Base-by-base conservation (phyloP, 495 filamentous ascomycete genomes). In the Penicillium ucsense region DNA sequence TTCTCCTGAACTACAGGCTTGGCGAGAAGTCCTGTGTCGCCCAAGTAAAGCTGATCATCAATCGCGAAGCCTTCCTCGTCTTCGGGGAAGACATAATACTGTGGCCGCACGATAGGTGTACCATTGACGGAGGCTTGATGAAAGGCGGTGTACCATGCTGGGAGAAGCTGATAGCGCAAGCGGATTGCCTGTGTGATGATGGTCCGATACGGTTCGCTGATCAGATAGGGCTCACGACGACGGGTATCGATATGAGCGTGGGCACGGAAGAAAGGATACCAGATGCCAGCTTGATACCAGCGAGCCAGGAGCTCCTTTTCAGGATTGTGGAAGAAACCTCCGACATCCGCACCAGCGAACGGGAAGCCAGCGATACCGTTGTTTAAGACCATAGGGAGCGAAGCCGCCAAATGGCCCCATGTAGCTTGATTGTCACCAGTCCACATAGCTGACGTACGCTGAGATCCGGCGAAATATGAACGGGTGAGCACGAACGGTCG, bases 231-330 rank as follows among this genome's bases (percentile, higher is more conserved):
- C 72, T 98, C 92, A 35, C 92, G 83, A 8, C 92, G 84, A 28
- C 92, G 86, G 41, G 91, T 84, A 57, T 97, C 92, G 51, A 96
- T 96, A 62, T 98, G 92, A 11, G 92, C 92, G 58, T 98, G 92
- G n/a, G 78, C 92, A 36, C 92, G 85, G 84, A 96, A 95, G 76
- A 97, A 98, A 20, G 92, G 92, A 63, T 97, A 97, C 80, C 94
- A 98, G 36, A 88, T 88, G 45, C 92, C 94, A 35, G 89, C 80
- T 65, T 98, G 92, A 65, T 95, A 98, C 92, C 94, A 98, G 31
- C 92, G 82, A 4, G 86, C 86, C 44, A 91, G 73, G 6, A 98
- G 80, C 46, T 97, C 90, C 59, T 88, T 89, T 50, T 81, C 82
- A 0, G 92, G 92, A 66, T 98, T 95, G 42, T 92, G 89, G 58